Evolutionary conservation across 129 eudicot genomes (phyloP), one percentile per base, ranked within the genome.

Genomic region (Artemisia tridentata): DNA sequence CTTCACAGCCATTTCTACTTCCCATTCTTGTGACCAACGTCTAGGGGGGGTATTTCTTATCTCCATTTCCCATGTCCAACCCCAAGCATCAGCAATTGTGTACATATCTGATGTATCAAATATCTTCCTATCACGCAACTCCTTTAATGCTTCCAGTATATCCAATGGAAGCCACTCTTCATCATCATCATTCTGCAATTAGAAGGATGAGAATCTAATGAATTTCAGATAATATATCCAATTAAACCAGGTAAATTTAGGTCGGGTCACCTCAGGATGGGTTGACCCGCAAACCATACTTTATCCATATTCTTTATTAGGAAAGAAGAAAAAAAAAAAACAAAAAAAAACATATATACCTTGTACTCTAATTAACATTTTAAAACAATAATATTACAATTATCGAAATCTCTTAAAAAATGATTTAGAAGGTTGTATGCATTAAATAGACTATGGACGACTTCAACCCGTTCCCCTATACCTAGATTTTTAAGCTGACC

Each of bases 1-100:
- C 82, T 93, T 93, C 50, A 87, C 73, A 4, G 95, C 98, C 81
- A 93, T 75, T 75, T 93, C 98, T 53, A 93, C 98, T 80, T 93
- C 98, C 98, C 98, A 89, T 77, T 93, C 92, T 75, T 89, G 98
- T 18, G 96, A 89, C 98, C 98, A 93, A 53, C 90, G 86, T 66
- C 76, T 77, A 56, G 96, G 98, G 67, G 84, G 83, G 52, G 77
- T 89, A 68, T 89, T 87, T 81, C 89, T 84, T 51, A 85, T 45
- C 20, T 93, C 98, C 82, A 73, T 83, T 53, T 93, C 98, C 98
- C 98, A 93, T 56, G 92, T 89, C 98, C 98, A 93, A 31, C 98
- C 95, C 98, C 98, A 93, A 60, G 86, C 98, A 79, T 93, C 98
- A 38, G 96, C 92, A 73, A 93, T 75, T 21, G 98, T 93, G 68